Base-by-base conservation (phyloP, 805 yeast species). In the Kuraishia capsulata region DNA sequence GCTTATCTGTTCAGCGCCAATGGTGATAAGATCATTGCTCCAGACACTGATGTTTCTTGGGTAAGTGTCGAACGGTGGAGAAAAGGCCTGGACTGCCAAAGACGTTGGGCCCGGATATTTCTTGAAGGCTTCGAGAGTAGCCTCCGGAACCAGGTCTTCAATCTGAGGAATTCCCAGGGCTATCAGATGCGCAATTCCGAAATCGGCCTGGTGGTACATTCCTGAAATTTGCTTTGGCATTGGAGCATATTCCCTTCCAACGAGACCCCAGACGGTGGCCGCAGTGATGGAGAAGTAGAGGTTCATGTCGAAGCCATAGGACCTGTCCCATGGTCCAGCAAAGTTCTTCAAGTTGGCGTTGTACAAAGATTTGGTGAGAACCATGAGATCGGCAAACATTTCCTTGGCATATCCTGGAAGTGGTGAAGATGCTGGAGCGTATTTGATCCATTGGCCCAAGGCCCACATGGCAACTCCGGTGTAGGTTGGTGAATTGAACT, bases 401-500 rank as follows among this genome's bases (percentile, higher is more conserved):
- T 44, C 42, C 9, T 35, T 26, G 25, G 43, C 45, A 25, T 41
- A 41, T 3, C 11, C 19, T 3, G 41, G 38, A 13, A 41, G 35
- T 3, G 33, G 20, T 4, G 43, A 44, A 23, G 35, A 24, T 29
- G 36, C 29, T 14, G 45, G 37, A 20, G 45, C 44, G 21, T 43
- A 43, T 18, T 35, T 38, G 11, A 43, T 33, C 44, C 44, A 43
- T 30, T 38, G 18, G 35, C 42, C 44, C 17, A 43, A 28, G 23
- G 39, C 41, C 40, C 40, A 43, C 45, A 43, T 43, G 33, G 38
- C 45, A 34, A 43, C 45, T 33, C 45, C 44, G 17, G 45, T 43
- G 34, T 43, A 43, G 1, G 45, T 43, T 29, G 44, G 45, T 23
- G 45, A 43, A 38, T 43, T 43, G 33, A 43, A 43, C 34, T 43